phyloP scores from a whole-genome alignment of 164 flowering plant genomes.

The Magnolia kwangsiensis region DNA sequence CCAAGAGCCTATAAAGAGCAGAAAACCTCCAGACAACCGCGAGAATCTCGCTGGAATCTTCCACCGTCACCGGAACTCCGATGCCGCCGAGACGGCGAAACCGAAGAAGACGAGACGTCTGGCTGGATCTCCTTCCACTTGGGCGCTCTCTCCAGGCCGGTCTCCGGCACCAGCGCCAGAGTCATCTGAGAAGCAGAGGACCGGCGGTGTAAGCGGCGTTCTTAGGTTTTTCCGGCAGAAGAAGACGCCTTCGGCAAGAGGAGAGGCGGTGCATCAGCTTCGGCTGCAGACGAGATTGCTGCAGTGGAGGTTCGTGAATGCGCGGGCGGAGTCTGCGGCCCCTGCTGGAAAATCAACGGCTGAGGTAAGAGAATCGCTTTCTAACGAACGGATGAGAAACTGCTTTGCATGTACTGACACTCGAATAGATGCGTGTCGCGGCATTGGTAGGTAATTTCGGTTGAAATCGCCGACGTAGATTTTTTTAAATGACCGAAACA shows the following conservation, averaged over 20 bases:
- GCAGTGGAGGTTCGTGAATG: slow-evolving; percentile 79
- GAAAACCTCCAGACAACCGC: slow-evolving; percentile 4
- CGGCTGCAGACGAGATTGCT: slow-evolving; percentile 43
- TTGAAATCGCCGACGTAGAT: background rate
- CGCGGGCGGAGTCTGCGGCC: slow-evolving; percentile 45
- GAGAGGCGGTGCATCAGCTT: slow-evolving; percentile 44
- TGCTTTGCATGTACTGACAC: background rate
- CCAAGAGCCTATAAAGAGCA: background rate
- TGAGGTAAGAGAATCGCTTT: slow-evolving; percentile 36
- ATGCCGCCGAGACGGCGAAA: background rate
- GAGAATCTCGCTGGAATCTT: slow-evolving; percentile 8
- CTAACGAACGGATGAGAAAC: background rate
- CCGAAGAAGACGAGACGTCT: slow-evolving; percentile 15
- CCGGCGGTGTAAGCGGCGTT: slow-evolving; percentile 37
- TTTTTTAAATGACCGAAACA: background rate
- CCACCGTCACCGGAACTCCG: slow-evolving; percentile 7
- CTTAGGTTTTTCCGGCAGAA: slow-evolving; percentile 52
- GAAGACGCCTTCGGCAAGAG: slow-evolving; percentile 31
- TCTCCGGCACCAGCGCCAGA: slow-evolving; percentile 12
- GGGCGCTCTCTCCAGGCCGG: slow-evolving; percentile 79
- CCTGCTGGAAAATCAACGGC: slow-evolving; percentile 26
- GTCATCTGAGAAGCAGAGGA: slow-evolving; percentile 16
- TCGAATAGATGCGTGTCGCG: background rate
- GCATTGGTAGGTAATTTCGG: background rate
- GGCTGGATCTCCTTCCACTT: slow-evolving; percentile 53